A percentile compares a stretch with the other conserved stretches of the same genome.
Conservation (phyloP, 192 early-diverging fungal genomes). For the Backusella tuberculispora region DNA sequence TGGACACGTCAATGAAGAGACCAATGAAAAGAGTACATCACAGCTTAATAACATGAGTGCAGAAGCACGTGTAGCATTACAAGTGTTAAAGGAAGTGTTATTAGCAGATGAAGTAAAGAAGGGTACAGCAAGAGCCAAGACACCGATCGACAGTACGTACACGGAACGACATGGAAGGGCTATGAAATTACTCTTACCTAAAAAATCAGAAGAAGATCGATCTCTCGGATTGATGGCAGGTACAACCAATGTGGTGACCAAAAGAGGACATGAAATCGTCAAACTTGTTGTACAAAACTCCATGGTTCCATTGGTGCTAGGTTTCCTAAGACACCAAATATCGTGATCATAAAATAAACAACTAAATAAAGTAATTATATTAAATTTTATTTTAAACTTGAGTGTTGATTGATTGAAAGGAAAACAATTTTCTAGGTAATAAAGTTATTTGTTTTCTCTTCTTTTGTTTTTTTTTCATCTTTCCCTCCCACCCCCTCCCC, state of each 20-base stretch:
- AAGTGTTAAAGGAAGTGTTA: conserved; percentile 51
- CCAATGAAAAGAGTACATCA: conserved; percentile 14
- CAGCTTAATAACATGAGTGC: not conserved
- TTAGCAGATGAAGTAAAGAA: conserved; percentile 49
- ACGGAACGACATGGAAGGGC: not conserved
- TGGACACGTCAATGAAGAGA: conserved; percentile 28
- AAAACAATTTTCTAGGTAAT: not conserved
- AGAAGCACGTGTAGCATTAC: conserved; percentile 52
- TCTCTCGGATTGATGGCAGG: not conserved
- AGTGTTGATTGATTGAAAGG: not conserved
- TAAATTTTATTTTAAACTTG: not conserved
- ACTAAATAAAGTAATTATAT: not conserved
- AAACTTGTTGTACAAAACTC: conserved; percentile 55
- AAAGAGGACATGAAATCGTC: conserved; percentile 53
- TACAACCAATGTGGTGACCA: conserved; percentile 37
- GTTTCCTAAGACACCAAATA: conserved; percentile 41
- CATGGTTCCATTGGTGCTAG: conserved; percentile 50
- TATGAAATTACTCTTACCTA: not conserved
- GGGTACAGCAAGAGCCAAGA: conserved; percentile 27
- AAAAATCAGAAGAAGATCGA: not conserved
- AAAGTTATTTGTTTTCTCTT: not conserved
- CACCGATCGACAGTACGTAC: not conserved
- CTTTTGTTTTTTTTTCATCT: not conserved
- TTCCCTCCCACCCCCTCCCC: not conserved
- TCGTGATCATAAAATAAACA: not conserved